Base-by-base conservation (phyloP, 139 green algal species). In the Micractinium sp. region DNA sequence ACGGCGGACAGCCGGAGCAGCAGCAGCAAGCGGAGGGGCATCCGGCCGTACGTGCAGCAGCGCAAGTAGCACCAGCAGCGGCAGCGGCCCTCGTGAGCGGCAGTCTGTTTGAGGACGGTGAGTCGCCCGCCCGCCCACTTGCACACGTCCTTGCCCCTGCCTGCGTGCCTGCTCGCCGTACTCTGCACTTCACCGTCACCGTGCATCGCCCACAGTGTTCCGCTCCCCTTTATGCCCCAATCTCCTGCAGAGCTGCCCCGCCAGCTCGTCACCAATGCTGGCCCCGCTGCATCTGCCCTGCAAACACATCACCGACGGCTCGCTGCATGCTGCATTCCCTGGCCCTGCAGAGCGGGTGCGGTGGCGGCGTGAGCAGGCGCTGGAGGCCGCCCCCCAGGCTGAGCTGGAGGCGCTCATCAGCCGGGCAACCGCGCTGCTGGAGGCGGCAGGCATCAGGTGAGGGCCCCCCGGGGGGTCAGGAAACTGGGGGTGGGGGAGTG, bases 351-450 rank as follows among this genome's bases (percentile, higher is more conserved):
- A 82, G 33, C 75, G 75, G 27, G 23, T 89, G 35, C 53, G 60
- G 35, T 85, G 86, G 86, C 76, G 39, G 75, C 69, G 74, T 5
- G 71, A 85, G 47, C 60, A 78, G 77, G 86, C 73, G 74, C 39
- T 86, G 29, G n/a, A 67, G 7, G 23, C 71, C 25, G 87, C 90
- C n/a, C 60, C n/a, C 39, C 83, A 79, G 63, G 82, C 53, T 60
- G 84, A 92, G 82, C 39, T 92, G 15, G 89, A 92, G 66, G 74
- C 89, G 29, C 74, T 92, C 38, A 71, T 92, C 74, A 18, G 23
- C 22, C 60, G 89, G 20, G 56, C 29, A 23, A 76, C 79, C 4
- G 84, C 75, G 0, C 82, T 92, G 39, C 81, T 92, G 60, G 53
- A 92, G 61, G 74, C 18, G 27, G 73, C 90, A 33, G 90, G 86